Evolutionary conservation across 2,329 filamentous ascomycete species (phyloP).

Genomic region (Xylariaceae sp.): DNA sequence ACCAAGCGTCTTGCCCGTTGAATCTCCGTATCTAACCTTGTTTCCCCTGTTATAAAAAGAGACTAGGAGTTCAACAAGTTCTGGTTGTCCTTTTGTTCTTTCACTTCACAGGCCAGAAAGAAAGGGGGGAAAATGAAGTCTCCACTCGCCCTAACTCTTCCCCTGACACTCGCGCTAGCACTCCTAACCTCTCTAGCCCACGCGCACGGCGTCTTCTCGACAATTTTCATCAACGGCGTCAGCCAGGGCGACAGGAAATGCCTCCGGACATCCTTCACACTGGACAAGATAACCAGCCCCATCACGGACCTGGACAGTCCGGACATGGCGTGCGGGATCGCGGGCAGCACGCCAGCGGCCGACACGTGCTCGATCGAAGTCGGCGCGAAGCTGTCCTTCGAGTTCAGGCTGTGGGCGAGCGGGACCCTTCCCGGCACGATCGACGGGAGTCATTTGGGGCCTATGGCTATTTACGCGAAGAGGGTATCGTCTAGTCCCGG

Average conservation of each 20-base stretch:
- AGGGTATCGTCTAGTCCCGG: too few species aligned
- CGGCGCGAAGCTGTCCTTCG: constrained; percentile 12
- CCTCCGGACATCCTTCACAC: constrained; percentile 8
- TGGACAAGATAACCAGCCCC: constrained; percentile 9
- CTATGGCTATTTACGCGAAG: constrained; percentile 15
- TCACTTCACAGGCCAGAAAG: neutral
- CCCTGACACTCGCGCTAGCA: neutral
- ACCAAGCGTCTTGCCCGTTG: too few species aligned
- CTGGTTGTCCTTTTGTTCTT: too few species aligned
- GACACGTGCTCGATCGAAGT: constrained; percentile 7
- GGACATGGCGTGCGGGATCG: constrained; percentile 13
- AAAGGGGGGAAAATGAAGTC: constrained; percentile 4
- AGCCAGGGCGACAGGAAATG: constrained; percentile 11
- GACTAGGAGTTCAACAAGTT: too few species aligned
- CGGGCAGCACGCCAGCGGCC: constrained; percentile 3
- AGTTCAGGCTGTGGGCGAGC: constrained; percentile 12
- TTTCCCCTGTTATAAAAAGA: too few species aligned
- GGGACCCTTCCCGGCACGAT: constrained; percentile 9
- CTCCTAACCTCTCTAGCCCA: constrained; percentile 2
- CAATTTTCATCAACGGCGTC: constrained; percentile 11
- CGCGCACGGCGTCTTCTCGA: constrained; percentile 13
- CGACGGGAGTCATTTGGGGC: constrained; percentile 8
- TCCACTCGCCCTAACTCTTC: too few species aligned
- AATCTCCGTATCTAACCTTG: too few species aligned
- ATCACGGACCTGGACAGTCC: constrained; percentile 10